Evolutionary conservation across 768 basidiomycete species (phyloP), one percentile per base, ranked within the genome.

Genomic region (Strobilomyces confusus): DNA sequence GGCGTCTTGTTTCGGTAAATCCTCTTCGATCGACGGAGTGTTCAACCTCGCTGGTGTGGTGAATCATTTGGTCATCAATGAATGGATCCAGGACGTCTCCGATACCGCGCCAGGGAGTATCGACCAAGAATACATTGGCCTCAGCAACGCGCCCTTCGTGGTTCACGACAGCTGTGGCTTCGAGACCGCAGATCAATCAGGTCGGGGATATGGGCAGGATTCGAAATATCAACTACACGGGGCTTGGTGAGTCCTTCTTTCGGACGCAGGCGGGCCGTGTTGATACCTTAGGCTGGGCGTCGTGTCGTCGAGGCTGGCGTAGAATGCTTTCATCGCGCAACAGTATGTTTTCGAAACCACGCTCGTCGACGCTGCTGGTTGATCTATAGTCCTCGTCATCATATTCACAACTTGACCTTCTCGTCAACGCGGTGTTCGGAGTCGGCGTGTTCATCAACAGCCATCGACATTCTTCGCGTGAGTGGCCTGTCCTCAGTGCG

Each of bases 101-200:
- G n/a, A 51, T 15, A 51, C 40, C 20, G 29, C 41, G 6, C 44
- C 51, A 42, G 51, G 51, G n/a, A 53, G 26, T 1, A 56, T 56
- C 9, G 36, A 37, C 9, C 17, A n/a, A 37, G 17, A 37, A 37
- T n/a, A n/a, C n/a, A 37, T n/a, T 17, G 14, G 45, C 0, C 7
- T 33, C 1, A 36, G 34, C 9, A 54, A 54, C 15, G 6, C 17
- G 3, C 51, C 9, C 14, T 54, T 56, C 25, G n/a, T 54, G 12
- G 38, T 54, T 12, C 55, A 55, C 7, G 54, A 55, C 22, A 44
- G 38, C 19, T 12, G 37, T 29, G 54, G 54, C 1, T 53, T 55
- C 29, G 51, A 53, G 33, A 30, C 54, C 22, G 54, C 44, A 9
- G 51, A 53, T 32, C 3, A 9, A 26, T 14, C 26, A n/a, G 0